Percentiles rank a stretch among this genome's conserved stretches.
These are phyloP conservation scores for Rhodotorula kratochvilovae DNA, from an alignment of 768 basidiomycete genomes.

Conservation along the genomic window DNA sequence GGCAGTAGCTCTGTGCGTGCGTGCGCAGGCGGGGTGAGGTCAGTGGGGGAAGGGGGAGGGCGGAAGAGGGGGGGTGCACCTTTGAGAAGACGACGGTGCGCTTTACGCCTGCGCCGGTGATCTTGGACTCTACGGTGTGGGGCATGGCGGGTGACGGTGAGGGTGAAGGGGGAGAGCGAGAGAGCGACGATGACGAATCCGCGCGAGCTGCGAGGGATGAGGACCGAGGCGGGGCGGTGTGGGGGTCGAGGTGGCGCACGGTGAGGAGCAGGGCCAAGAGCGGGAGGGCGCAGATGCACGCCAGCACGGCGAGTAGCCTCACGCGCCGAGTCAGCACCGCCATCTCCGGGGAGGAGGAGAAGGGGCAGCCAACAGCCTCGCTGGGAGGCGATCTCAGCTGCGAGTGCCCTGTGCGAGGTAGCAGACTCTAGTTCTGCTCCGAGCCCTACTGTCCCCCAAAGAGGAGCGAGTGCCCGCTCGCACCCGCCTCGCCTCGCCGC, in stretches of 20 bases:
- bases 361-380: no score
- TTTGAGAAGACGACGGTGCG: slow-evolving; percentile 32
- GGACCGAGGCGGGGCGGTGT: no score
- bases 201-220: background rate
- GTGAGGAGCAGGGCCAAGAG: background rate
- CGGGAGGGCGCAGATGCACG: background rate
- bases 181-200: background rate
- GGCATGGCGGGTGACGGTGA: no score
- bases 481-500: no score
- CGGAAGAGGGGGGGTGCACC: background rate
- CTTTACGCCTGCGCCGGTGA: slow-evolving; percentile 1
- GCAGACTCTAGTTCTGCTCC: no score
- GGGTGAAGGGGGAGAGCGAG: no score
- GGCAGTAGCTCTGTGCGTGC: slow-evolving; percentile 12
- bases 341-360: no score
- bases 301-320: background rate
- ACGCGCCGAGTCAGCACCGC: no score
- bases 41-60: background rate
- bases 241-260: background rate
- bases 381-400: no score
- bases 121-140: slow-evolving; percentile 6
- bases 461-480: no score
- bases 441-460: no score
- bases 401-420: no score
- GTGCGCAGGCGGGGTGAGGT: background rate